Evolutionary conservation across 1,284 basidiomycete species (phyloP), one percentile per base, ranked within the genome.

Genomic region (Porodaedalea pini): DNA sequence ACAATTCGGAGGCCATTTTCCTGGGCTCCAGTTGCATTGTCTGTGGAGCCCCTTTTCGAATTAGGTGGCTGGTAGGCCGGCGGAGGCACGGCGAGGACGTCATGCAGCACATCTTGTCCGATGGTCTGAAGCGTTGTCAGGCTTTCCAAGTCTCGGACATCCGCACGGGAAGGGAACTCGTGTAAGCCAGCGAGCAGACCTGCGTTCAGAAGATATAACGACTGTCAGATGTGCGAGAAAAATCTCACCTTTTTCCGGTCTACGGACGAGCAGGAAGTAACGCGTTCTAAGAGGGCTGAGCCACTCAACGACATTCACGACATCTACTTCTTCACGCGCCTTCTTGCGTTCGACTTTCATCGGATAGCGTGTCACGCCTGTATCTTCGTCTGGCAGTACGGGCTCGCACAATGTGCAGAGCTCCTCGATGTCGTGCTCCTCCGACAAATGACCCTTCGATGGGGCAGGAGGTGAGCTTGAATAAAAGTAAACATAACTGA

Each of bases 251-350:
- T 81, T 83, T 66, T 92, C 84, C 17, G 93, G 92, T 63, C 94
- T 78, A 67, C 88, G 85, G 59, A 88, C 78, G 59, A 96, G 80
- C 23, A 95, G 70, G 71, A 94, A 92, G 68, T 75, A 79, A 40
- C 84, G 76, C 21, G 67, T 62, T 25, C 67, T 68, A 15, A 67
- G 65, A 5, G 60, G 63, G 10, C 69, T 66, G 25, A 74, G 74
- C 90, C 91, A 95, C 73, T 94, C 90, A 32, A 97, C 73, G 17
- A 94, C 82, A 66, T 86, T 90, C 19, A 98, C 93, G 5, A 88
- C 78, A 67, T 94, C 92, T 39, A 90, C 74, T 68, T 98, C 95
- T 66, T 90, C 86, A 39, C 93, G 78, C 2, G 86, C 82, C 66
- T 86, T 90, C 73, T 94, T 95, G 64, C 90, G 88, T 57, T 85